Base-by-base conservation (phyloP, 305 asterid species). In the Fraxinus floribunda region DNA sequence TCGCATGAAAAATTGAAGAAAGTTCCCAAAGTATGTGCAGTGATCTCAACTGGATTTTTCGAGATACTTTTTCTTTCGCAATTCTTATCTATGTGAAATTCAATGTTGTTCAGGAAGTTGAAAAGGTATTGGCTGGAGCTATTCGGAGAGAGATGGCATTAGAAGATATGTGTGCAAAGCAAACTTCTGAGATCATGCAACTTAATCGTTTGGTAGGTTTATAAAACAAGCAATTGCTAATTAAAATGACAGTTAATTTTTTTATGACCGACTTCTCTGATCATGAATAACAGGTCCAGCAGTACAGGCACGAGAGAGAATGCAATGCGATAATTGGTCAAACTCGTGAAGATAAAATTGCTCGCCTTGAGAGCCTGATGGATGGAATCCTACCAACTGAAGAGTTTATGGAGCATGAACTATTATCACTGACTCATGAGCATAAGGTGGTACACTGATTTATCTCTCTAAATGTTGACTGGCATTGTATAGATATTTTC, bases 71-170 rank as follows among this genome's bases (percentile, higher is more conserved):
- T 78, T 62, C 52, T 80, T 36, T 83, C 62, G 22, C 57, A 38
- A 29, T 84, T 81, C 86, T 90, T 79, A 84, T 88, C 66, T 80
- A 49, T 78, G 71, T 79, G 71, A 79, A 22, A 41, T 64, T 78
- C 24, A 76, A 80, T 80, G 77, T 80, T 39, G 82, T 86, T 83
- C 92, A 97, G 99, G 98, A 97, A 68, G 99, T 97, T 36, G 98
- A 97, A 88, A 97, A 88, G 89, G 99, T 97, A 70, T 88, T 97
- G 90, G 96, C 99, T 57, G 99, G 98, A 81, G 97, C 98, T 60
- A 95, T 97, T 88, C 90, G 98, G 78, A 95, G 99, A 89, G 99
- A 97, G 94, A 97, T 95, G 98, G 98, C 99, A 86, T 83, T 95
- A 68, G 98, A 97, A 90, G 98, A 93, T 87, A 83, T 92, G 60